Conservation (phyloP, 2,329 filamentous ascomycete genomes). For the Calonectria naviculata region DNA sequence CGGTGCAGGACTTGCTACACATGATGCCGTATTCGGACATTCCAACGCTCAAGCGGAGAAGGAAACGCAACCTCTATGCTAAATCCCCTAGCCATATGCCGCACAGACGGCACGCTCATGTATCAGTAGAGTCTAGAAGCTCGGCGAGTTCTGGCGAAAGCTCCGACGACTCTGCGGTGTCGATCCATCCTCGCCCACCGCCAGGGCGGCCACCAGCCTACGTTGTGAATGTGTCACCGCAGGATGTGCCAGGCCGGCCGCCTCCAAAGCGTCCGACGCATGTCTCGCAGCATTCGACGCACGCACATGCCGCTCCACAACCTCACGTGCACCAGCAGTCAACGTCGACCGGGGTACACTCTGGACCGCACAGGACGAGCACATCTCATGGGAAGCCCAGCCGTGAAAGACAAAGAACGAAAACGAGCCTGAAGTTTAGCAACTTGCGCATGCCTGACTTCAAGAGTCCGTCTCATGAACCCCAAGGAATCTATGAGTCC, state of each 20-base stretch:
- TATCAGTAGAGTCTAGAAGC: background rate
- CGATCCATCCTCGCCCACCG: background rate
- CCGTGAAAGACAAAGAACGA: background rate
- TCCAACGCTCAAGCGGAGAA: background rate
- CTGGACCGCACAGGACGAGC: background rate
- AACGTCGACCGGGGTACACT: background rate
- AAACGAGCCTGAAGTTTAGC: background rate
- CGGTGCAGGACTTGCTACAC: background rate
- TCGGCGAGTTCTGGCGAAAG: background rate
- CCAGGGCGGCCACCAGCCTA: background rate
- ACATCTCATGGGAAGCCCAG: background rate
- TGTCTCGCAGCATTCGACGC: background rate
- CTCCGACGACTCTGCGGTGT: background rate
- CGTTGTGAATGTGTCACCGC: background rate
- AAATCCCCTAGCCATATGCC: background rate
- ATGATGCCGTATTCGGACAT: conserved; percentile 9
- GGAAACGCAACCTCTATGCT: background rate
- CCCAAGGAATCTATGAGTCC: background rate
- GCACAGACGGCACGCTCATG: background rate
- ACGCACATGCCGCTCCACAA: background rate
- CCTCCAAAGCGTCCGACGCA: background rate
- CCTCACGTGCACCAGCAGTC: background rate
- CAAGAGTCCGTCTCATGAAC: background rate
- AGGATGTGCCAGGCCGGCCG: background rate
- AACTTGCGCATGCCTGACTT: conserved; percentile 13